Evolutionary conservation across 164 flowering plant genomes (phyloP).

Genomic region (Tetracentron sinense): DNA sequence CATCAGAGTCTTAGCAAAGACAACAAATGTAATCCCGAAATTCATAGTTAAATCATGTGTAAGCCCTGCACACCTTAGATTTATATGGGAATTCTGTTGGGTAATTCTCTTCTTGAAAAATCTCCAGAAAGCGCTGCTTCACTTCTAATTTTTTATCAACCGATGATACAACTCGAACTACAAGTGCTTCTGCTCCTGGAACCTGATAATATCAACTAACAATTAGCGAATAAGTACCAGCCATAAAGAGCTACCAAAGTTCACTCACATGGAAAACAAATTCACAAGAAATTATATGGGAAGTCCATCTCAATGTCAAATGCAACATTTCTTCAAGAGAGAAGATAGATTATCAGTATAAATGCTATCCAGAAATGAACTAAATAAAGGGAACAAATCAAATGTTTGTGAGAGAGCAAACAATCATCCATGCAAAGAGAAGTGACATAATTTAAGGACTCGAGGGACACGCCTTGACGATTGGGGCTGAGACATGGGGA

Average conservation of each 20-base stretch:
- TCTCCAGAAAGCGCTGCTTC: constrained; percentile 87
- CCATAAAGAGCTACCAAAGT: background rate
- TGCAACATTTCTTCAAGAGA: background rate
- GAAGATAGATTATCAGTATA: too few relatives aligned
- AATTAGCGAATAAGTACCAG: constrained; percentile 6
- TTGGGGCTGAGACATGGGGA: too few relatives aligned
- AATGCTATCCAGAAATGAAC: too few relatives aligned
- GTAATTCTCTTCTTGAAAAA: constrained; percentile 88
- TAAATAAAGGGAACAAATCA: too few relatives aligned
- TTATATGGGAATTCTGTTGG: constrained; percentile 89
- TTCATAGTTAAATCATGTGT: background rate
- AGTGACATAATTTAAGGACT: too few relatives aligned
- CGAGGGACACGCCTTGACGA: too few relatives aligned
- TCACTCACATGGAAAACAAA: background rate
- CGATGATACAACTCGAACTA: constrained; percentile 93
- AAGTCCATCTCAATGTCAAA: background rate
- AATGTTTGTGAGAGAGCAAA: too few relatives aligned
- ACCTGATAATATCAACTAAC: constrained; percentile 42
- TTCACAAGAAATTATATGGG: background rate
- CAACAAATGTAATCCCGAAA: background rate
- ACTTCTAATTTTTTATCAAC: constrained; percentile 99
- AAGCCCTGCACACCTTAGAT: constrained; percentile 62
- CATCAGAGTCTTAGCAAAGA: background rate
- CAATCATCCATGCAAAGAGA: too few relatives aligned
- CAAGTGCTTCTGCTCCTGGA: constrained; percentile 90